Conservation (phyloP, 2,329 filamentous ascomycete species). For the Stagonosporopsis rhizophila region DNA sequence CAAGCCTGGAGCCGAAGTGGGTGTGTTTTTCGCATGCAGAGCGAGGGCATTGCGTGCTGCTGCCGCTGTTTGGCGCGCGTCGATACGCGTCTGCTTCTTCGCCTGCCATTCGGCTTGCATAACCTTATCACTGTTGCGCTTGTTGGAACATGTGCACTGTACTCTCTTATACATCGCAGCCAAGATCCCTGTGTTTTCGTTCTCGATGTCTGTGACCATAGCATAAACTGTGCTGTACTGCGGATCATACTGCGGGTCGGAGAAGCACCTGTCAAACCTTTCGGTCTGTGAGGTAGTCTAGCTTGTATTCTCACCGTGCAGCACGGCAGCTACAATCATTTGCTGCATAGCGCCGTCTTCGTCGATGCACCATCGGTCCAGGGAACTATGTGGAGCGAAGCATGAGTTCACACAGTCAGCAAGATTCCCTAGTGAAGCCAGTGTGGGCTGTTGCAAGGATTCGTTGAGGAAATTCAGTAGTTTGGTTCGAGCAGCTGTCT, state of each 20-base stretch:
- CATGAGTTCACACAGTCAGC: neutral
- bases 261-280: neutral
- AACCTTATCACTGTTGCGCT: too few relatives aligned
- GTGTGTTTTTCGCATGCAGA: neutral
- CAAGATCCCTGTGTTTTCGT: neutral
- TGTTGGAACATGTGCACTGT: neutral
- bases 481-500: conserved; percentile 1
- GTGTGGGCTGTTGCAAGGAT: neutral
- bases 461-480: neutral
- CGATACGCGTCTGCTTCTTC: neutral
- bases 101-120: neutral
- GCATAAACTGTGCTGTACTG: neutral
- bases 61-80: neutral
- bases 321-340: neutral
- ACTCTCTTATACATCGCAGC: neutral
- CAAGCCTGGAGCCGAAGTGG: neutral
- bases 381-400: neutral
- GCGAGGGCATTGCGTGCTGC: neutral
- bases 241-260: neutral
- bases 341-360: neutral
- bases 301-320: neutral
- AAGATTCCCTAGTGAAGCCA: neutral
- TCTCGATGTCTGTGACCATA: neutral
- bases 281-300: neutral
- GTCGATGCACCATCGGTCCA: neutral